Conservation (phyloP, 495 filamentous ascomycete species). For the Mycothermus thermophilus region DNA sequence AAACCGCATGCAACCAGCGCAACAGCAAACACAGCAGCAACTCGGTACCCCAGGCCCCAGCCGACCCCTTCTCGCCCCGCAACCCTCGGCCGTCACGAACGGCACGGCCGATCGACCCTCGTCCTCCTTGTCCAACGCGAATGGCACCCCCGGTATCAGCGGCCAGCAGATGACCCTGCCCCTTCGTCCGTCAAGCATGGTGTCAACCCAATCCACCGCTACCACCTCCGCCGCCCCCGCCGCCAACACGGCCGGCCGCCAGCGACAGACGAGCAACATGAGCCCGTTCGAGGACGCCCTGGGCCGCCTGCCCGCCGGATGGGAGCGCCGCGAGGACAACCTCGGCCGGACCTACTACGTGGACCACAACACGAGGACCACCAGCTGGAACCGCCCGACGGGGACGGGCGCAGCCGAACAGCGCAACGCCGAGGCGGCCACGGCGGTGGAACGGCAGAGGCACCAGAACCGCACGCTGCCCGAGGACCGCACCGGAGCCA, state of each 20-base stretch:
- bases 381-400: constrained; percentile 86
- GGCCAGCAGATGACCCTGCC: constrained; percentile 20
- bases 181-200: constrained; percentile 24
- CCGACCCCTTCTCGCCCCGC: constrained; percentile 26
- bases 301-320: constrained; percentile 81
- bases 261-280: constrained; percentile 37
- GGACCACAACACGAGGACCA: constrained; percentile 93
- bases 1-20: constrained; percentile 19
- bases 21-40: constrained; percentile 4
- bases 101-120: constrained; percentile 27
- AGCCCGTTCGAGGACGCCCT: constrained; percentile 94
- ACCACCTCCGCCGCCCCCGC: constrained; percentile 21
- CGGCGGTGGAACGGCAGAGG: constrained; percentile 76
- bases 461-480: constrained; percentile 94
- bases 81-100: constrained; percentile 23
- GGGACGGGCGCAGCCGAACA: constrained; percentile 63
- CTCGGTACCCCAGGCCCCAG: constrained; percentile 25
- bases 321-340: constrained; percentile 94
- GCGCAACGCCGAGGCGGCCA: constrained; percentile 68
- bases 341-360: constrained; percentile 98
- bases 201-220: constrained; percentile 11
- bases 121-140: constrained; percentile 33
- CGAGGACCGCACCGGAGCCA: constrained; percentile 88
- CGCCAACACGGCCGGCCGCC: constrained; percentile 19
- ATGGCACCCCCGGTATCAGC: constrained; percentile 19